Percentiles rank a stretch among this genome's conserved stretches.
These are phyloP conservation scores for Boletus sp. DNA, from an alignment of 768 basidiomycete genomes.

Conservation along the genomic window DNA sequence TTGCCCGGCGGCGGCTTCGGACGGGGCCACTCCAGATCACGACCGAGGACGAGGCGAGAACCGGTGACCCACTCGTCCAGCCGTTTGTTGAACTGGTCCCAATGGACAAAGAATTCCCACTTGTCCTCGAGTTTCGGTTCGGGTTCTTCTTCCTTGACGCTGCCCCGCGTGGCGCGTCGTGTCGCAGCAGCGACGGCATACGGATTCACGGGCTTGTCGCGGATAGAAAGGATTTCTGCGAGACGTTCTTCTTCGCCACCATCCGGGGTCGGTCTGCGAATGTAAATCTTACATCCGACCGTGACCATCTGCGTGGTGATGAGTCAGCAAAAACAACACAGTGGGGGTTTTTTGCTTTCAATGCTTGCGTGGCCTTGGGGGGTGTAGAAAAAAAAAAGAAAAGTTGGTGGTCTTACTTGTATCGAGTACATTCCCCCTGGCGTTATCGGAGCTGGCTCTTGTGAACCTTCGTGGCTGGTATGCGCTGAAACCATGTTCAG, in stretches of 20 bases:
- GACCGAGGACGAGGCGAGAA: slow-evolving; percentile 74
- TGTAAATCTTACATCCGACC: slow-evolving; percentile 95
- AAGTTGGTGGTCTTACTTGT: slow-evolving; percentile 47
- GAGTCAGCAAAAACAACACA: slow-evolving; percentile 29
- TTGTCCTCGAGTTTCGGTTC: slow-evolving; percentile 67
- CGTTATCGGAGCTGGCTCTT: slow-evolving; percentile 60
- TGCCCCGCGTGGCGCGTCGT: slow-evolving; percentile 40
- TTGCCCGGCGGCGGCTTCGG: slow-evolving; percentile 66
- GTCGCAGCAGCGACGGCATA: slow-evolving; percentile 37
- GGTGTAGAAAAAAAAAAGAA: slow-evolving; percentile 25
- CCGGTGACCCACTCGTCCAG: slow-evolving; percentile 96
- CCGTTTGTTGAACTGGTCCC: slow-evolving; percentile 99
- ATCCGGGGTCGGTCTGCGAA: slow-evolving; percentile 72
- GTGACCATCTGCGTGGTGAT: slow-evolving; percentile 63
- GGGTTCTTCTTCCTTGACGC: slow-evolving; percentile 45
- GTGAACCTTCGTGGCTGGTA: slow-evolving; percentile 32
- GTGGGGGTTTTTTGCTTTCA: not conserved
- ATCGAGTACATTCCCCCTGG: slow-evolving; percentile 75
- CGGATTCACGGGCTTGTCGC: slow-evolving; percentile 72
- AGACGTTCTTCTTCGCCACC: slow-evolving; percentile 84
- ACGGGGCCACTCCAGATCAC: slow-evolving; percentile 95
- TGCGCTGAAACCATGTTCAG: slow-evolving; percentile 30
- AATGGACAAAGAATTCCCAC: slow-evolving; percentile 95
- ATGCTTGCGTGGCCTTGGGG: slow-evolving; percentile 13
- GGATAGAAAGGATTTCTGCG: slow-evolving; percentile 93